Evolutionary conservation across 441 rosid genomes (phyloP), one percentile per base, ranked within the genome.

Genomic region (Adansonia gregorii): DNA sequence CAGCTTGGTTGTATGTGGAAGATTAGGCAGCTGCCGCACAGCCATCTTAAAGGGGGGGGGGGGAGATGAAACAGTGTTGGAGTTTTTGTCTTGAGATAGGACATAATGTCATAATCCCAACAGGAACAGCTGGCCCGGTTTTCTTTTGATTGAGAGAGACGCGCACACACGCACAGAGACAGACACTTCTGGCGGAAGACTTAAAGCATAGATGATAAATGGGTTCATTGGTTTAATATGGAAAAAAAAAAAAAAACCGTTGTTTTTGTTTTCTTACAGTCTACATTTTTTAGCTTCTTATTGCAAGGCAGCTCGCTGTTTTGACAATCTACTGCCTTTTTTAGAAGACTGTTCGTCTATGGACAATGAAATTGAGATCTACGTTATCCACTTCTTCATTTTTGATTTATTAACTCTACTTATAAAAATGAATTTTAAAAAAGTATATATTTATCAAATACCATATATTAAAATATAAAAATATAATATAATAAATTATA

Each of bases 41-140:
- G 22, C 41, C 41, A 0, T 27, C 17, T 9, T 9, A 5, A 20
- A 5, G 0, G 14, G 22, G 8, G 1, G 35, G 35, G 35, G 35
- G 35, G 35, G 35, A 0, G 35, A 27, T 27, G 6, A 15, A 51
- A 51, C 35, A 55, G 2, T 5, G 65, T 55, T 15, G 66, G 9
- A 52, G 39, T 6, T n/a, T 58, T 66, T 66, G 58, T 72, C 65
- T 20, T 49, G 2, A 71, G 19, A 11, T 17, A 2, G n/a, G 54
- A 71, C 69, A 72, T 19, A 39, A 2, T 48, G 54, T 64, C 69
- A 72, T 19, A 39, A 2, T 48, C 71, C 74, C 77, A 66, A n/a
- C 71, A 67, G 5, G 2, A 66, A 73, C 77, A 77, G 80, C 75
- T 77, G 58, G 20, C 41, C 35, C 35, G 35, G 35, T 63, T 76